Conservation (phyloP, 1,284 basidiomycete species). For the Earliella scabrosa region DNA sequence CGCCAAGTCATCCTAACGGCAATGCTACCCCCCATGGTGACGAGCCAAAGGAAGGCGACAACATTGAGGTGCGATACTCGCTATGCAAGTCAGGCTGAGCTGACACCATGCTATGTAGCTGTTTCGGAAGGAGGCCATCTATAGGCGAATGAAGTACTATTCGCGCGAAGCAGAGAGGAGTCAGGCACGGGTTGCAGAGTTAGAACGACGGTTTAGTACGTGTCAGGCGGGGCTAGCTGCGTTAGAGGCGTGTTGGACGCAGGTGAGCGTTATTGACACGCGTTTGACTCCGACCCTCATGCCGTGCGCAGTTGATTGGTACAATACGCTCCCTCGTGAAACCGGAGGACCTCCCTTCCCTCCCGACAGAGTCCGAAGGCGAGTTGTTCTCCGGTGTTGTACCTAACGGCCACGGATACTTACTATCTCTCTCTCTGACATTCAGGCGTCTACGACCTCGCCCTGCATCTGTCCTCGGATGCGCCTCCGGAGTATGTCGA, state of each 20-base stretch:
- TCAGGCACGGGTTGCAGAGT: slow-evolving; percentile 66
- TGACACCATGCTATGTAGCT: slow-evolving; percentile 19
- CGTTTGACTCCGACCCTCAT: slow-evolving; percentile 14
- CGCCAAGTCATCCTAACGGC: slow-evolving; percentile 64
- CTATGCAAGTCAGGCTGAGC: slow-evolving; percentile 52
- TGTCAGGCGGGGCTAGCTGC: slow-evolving; percentile 83
- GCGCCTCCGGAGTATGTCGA: slow-evolving; percentile 48
- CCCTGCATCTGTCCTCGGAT: slow-evolving; percentile 54
- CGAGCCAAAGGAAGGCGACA: slow-evolving; percentile 64
- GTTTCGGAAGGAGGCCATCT: slow-evolving; percentile 89
- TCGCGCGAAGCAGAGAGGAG: slow-evolving; percentile 80
- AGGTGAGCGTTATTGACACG: slow-evolving; percentile 51
- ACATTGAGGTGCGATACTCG: slow-evolving; percentile 64
- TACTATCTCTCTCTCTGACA: neutral
- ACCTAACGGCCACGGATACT: slow-evolving; percentile 10
- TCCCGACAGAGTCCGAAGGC: slow-evolving; percentile 52
- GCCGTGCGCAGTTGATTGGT: slow-evolving; percentile 58
- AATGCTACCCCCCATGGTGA: slow-evolving; percentile 43
- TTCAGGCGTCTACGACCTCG: slow-evolving; percentile 54
- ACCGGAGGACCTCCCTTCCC: slow-evolving; percentile 53
- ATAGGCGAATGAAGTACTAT: slow-evolving; percentile 90
- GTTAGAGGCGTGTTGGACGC: slow-evolving; percentile 89
- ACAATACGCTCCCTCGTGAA: slow-evolving; percentile 67
- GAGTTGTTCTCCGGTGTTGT: slow-evolving; percentile 15
- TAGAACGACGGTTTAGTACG: slow-evolving; percentile 74